Evolutionary conservation across 495 filamentous ascomycete species (phyloP).

Genomic region (Aspergillus hancockii): DNA sequence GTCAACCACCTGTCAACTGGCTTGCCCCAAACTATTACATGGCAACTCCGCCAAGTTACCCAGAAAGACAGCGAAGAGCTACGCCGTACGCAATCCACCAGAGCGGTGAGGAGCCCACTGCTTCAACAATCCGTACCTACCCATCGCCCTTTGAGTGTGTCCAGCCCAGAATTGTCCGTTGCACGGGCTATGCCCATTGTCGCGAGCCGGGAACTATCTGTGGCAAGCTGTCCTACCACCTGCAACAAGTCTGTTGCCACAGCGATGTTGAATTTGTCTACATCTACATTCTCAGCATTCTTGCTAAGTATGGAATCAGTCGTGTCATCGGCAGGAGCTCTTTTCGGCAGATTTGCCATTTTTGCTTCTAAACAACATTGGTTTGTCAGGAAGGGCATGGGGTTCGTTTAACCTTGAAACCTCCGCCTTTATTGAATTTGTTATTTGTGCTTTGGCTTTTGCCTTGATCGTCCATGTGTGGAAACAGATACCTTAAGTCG

Average conservation of each 20-base stretch:
- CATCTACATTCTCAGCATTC: constrained; percentile 1
- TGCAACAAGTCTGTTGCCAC: not conserved
- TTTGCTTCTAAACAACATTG: constrained; percentile 18
- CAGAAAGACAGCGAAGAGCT: not conserved
- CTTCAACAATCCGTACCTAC: not conserved
- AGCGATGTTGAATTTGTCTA: not conserved
- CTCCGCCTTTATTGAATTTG: not conserved
- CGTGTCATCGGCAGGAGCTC: constrained; percentile 14
- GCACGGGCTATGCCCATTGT: not conserved
- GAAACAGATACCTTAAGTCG: constrained; percentile 6
- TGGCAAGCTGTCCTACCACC: not conserved
- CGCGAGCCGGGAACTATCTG: not conserved
- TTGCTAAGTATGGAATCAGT: constrained; percentile 13
- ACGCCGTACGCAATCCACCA: not conserved
- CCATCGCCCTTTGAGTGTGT: not conserved
- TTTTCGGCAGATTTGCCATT: constrained; percentile 17
- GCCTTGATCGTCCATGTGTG: constrained; percentile 6
- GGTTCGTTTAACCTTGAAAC: constrained; percentile 13
- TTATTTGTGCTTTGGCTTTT: constrained; percentile 3
- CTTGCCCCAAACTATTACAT: not conserved
- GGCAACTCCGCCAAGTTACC: constrained; percentile 2
- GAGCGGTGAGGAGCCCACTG: not conserved
- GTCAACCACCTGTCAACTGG: not conserved
- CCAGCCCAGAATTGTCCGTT: not conserved
- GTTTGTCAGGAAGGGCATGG: constrained; percentile 20